Conservation (phyloP, 352 stramenopile genomes). For the Phytopythium ostracodes region DNA sequence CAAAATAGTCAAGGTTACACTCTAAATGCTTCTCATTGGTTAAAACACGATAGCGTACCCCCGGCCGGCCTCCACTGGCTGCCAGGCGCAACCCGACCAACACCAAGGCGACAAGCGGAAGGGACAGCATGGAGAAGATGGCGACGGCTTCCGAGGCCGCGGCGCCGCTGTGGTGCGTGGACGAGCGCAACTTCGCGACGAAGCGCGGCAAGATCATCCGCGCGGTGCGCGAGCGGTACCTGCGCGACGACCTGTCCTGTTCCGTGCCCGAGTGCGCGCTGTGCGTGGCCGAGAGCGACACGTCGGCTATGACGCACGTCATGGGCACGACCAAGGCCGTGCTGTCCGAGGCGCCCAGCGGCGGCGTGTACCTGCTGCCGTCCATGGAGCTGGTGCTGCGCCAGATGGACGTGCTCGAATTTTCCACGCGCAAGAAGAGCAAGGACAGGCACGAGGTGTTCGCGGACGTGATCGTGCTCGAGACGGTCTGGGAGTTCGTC, state of each 20-base stretch:
- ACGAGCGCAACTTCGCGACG: conserved; percentile 77
- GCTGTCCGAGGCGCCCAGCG: conserved; percentile 42
- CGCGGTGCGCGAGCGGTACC: conserved; percentile 82
- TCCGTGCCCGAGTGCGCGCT: conserved; percentile 52
- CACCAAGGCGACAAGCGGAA: not conserved
- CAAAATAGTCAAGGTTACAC: not conserved
- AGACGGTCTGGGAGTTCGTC: conserved; percentile 90
- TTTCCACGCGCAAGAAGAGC: conserved; percentile 61
- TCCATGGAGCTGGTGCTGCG: conserved; percentile 89
- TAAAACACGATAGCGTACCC: not conserved
- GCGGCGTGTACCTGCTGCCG: conserved; percentile 72
- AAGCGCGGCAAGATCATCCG: conserved; percentile 76
- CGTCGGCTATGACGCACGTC: conserved; percentile 45
- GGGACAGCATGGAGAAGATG: not conserved
- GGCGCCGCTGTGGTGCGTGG: conserved; percentile 63
- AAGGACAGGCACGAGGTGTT: conserved; percentile 33
- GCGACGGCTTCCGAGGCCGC: not conserved
- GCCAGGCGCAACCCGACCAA: not conserved
- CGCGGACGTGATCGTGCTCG: conserved; percentile 85
- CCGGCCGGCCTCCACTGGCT: not conserved
- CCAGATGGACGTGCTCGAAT: conserved; percentile 90
- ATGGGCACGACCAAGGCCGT: conserved; percentile 56
- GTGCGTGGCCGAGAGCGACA: conserved; percentile 58
- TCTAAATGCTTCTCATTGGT: not conserved
- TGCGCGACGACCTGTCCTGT: conserved; percentile 87